Base-by-base conservation (phyloP, 805 yeast species). In the Wilhelminamyces savonicus region DNA sequence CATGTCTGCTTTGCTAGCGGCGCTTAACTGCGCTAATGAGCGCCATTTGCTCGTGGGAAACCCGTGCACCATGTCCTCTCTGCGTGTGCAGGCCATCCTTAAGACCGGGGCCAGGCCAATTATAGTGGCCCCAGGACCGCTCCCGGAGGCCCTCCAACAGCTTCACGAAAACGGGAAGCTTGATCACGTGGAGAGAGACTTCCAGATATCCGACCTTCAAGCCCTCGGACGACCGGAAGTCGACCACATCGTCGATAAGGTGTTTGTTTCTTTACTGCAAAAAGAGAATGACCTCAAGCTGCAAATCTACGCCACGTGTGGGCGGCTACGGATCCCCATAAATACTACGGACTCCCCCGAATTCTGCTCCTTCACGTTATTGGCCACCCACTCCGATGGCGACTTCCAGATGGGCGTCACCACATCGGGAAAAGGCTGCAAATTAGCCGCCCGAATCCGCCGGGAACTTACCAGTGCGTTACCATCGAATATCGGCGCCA, bases 371-470 rank as follows among this genome's bases (percentile, higher is more conserved):
- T 88, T 88, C 51, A 74, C 90, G 1, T 53, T 86, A 31, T 61
- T 86, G 14, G 82, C 96, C 0, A 75, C 88, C 0, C 74, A 72
- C 47, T 59, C 64, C 2, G 76, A 78, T 33, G 92, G 94, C 5
- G 76, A 72, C 29, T 76, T 88, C 54, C 90, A 83, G 52, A 42
- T 88, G 30, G 94, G 95, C 1, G 74, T 88, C 7, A 76, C 90
- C 3, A 88, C 97, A 0, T 73, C 78, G 16, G 94, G 95, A 0
- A 82, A 82, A 56, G 96, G 97, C 4, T 88, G 97, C 59, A 74
- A 85, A 29, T 61, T 88, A 29, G 94, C 95, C 1, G 73, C 78
- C 31, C 67, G 95, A 43, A 70, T 88, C 43, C 82, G 78, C 44
- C 63, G 97, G 39, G 94, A 83, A 36, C 56, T 85, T 24, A 74